phyloP scores from a whole-genome alignment of 2,329 filamentous ascomycete genomes.

The Aspergillus tanneri region DNA sequence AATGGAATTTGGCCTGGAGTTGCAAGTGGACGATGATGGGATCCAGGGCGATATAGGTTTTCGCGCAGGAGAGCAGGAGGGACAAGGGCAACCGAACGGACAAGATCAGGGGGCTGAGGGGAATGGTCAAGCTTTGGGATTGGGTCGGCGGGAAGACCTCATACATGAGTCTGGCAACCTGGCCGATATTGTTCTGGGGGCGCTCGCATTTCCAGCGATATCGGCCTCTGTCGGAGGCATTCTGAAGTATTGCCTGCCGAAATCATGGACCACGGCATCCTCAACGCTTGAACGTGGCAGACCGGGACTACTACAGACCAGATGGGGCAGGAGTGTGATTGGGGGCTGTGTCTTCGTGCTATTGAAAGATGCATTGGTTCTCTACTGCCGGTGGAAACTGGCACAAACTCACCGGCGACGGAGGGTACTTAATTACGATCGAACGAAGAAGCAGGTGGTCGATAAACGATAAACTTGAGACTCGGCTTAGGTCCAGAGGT shows the following conservation, averaged over 20 bases:
- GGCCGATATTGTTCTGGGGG: constrained; percentile 62
- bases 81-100: constrained; percentile 28
- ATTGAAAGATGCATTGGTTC: constrained; percentile 66
- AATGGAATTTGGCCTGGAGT: constrained; percentile 52
- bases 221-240: constrained; percentile 76
- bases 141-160: constrained; percentile 48
- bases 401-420: constrained; percentile 49
- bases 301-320: constrained; percentile 71
- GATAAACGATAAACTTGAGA: constrained; percentile 16
- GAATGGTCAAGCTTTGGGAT: constrained; percentile 27
- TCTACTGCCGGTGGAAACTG: constrained; percentile 57
- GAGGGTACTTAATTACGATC: constrained; percentile 49
- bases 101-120: constrained; percentile 19
- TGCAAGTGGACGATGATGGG: constrained; percentile 48
- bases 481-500: background rate
- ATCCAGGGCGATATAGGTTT: constrained; percentile 29
- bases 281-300: constrained; percentile 42
- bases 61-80: constrained; percentile 21
- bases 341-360: constrained; percentile 88
- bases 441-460: constrained; percentile 37
- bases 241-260: constrained; percentile 67
- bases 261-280: constrained; percentile 60
- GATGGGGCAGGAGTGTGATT: constrained; percentile 84
- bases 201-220: constrained; percentile 77
- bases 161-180: constrained; percentile 56